Conservation (phyloP, 2,329 filamentous ascomycete genomes). For the Fusarium brachygibbosum region DNA sequence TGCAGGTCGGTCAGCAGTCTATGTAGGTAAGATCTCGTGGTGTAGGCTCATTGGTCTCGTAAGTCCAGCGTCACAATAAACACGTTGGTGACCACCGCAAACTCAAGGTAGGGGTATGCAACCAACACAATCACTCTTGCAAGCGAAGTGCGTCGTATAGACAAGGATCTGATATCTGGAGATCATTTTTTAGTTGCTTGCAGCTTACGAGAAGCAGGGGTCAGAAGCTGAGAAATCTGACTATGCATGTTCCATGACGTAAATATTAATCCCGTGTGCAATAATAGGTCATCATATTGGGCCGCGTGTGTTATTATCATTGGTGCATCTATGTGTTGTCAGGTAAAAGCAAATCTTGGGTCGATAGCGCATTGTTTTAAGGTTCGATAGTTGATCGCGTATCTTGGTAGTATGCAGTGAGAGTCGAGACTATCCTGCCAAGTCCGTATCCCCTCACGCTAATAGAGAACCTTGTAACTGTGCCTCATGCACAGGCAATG, state of each 20-base stretch:
- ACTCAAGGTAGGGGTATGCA: constrained; percentile 1
- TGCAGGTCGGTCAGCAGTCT: background rate
- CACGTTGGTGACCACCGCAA: background rate
- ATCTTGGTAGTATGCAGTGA: background rate
- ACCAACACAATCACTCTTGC: background rate
- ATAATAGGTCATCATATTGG: background rate
- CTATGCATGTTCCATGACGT: constrained; percentile 21
- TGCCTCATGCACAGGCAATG: background rate
- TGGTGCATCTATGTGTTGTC: background rate
- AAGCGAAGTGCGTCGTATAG: background rate
- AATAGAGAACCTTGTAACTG: background rate
- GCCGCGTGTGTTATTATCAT: too few relatives aligned
- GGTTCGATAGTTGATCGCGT: background rate
- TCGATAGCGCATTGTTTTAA: background rate
- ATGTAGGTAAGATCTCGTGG: constrained; percentile 26
- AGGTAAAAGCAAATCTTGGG: background rate
- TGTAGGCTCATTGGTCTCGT: constrained; percentile 18
- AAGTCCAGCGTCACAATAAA: background rate
- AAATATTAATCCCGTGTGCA: constrained; percentile 1
- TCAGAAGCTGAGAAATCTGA: background rate
- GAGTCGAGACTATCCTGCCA: background rate
- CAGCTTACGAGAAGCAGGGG: constrained; percentile 8
- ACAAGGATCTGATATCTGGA: constrained; percentile 1
- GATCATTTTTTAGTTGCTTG: background rate
- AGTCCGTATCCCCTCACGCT: background rate